These are phyloP conservation scores for Phlebopus sp. DNA, from an alignment of 1,284 basidiomycete genomes.

Conservation along the genomic window DNA sequence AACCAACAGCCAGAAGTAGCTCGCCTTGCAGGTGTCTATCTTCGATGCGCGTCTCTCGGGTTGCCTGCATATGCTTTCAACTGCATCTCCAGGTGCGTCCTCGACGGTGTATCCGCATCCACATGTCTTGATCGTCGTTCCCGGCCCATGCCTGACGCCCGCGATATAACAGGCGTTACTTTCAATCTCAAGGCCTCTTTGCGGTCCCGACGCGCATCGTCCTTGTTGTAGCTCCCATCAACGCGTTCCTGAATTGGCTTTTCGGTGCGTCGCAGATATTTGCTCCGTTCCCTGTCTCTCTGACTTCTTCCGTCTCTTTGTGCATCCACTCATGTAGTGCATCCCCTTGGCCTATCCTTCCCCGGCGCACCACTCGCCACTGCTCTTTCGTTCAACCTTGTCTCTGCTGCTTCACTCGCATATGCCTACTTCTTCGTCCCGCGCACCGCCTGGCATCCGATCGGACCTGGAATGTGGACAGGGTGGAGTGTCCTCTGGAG, in stretches of 20 bases:
- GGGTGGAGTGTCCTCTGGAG: conserved; percentile 70
- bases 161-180: conserved; percentile 63
- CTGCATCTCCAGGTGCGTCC: conserved; percentile 57
- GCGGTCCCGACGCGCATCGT: conserved; percentile 85
- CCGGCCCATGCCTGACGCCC: too few species aligned
- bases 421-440: conserved; percentile 77
- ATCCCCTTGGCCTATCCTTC: conserved; percentile 80
- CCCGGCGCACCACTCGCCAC: conserved; percentile 92
- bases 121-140: too few species aligned
- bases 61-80: conserved; percentile 90
- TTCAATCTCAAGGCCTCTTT: conserved; percentile 89
- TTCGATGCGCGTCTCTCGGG: conserved; percentile 77
- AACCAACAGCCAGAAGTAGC: conserved; percentile 91
- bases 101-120: neutral
- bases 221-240: conserved; percentile 83
- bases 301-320: conserved; percentile 22
- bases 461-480: conserved; percentile 64
- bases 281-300: conserved; percentile 6
- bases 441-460: conserved; percentile 78
- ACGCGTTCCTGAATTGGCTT: conserved; percentile 81
- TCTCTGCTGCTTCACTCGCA: conserved; percentile 64
- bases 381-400: conserved; percentile 85
- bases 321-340: conserved; percentile 81
- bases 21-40: conserved; percentile 71
- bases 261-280: conserved; percentile 54